Percentiles rank a stretch among this genome's conserved stretches.
These are phyloP conservation scores for Crucihimalaya himalaica DNA, from an alignment of 345 rosid genomes.

Conservation along the genomic window DNA sequence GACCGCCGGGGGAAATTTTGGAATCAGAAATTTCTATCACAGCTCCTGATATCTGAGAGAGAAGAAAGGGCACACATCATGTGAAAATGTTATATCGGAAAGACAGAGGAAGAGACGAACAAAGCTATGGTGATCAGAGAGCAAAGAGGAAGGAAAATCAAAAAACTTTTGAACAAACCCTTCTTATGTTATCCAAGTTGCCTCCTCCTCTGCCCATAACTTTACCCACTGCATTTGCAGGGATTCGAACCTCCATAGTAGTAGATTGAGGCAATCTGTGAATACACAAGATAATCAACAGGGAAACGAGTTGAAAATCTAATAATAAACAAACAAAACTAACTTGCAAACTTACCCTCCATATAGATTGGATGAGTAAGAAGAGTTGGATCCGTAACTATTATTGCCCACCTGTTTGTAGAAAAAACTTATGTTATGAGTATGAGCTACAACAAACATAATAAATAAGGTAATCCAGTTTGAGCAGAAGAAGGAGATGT, in stretches of 20 bases:
- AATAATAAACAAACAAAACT: background rate
- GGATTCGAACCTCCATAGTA: constrained; percentile 73
- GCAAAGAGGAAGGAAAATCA: constrained; percentile 4
- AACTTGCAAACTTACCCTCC: constrained; percentile 63
- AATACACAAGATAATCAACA: constrained; percentile 1
- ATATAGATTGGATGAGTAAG: constrained; percentile 71
- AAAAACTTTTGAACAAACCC: constrained; percentile 52
- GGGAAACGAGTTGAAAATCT: background rate
- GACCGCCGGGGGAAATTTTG: constrained; percentile 75
- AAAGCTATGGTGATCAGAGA: constrained; percentile 21
- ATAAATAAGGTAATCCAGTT: background rate
- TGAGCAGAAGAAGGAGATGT: background rate
- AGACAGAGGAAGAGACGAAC: constrained; percentile 8
- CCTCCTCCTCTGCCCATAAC: constrained; percentile 94
- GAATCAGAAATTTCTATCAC: constrained; percentile 85
- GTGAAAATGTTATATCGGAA: constrained; percentile 22
- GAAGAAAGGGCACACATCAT: constrained; percentile 16
- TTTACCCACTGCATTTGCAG: constrained; percentile 83
- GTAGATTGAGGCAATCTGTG: constrained; percentile 63
- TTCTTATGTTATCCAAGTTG: constrained; percentile 81
- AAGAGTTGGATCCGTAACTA: constrained; percentile 63
- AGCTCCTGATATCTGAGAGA: constrained; percentile 97
- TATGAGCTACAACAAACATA: background rate
- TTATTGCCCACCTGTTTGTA: constrained; percentile 58
- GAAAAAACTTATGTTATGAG: background rate